Evolutionary conservation across 306 rosid genomes (phyloP), one percentile per base, ranked within the genome.

Genomic region (Dalbergia cochinchinensis): DNA sequence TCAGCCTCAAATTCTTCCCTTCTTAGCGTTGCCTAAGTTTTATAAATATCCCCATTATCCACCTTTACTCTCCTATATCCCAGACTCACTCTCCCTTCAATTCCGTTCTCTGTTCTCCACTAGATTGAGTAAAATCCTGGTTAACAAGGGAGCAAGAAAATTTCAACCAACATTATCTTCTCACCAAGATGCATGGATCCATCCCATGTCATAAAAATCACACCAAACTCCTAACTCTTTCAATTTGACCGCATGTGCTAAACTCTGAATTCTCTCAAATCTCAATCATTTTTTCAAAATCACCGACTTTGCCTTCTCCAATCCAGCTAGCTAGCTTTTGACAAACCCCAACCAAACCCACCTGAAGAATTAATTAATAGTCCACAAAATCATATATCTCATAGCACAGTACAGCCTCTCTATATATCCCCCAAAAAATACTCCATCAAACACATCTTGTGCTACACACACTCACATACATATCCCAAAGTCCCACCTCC

Each of bases 191-290:
- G 41, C 41, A 37, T 69, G 54, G 55, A 79, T 79, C 83, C 54
- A 74, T 75, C 71, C 73, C 83, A 83, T 83, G 71, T 69, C 80
- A 84, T 72, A 81, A 68, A 80, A 69, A 80, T 84, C 82, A 62
- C 53, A 76, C 87, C 87, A 75, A 84, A 84, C 87, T 75, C 42
- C 82, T 63, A 79, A 59, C 74, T 69, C 53, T 69, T 74, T 84
- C 81, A 33, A 14, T 84, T 79, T 79, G 82, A 75, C 84, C 84
- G 63, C 50, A 74, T 53, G 37, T 39, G 12, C 50, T 60, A 50
- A 83, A 65, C 68, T 72, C 73, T 34, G 5, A 71, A 54, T 10
- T 4, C 34, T 72, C 73, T 34, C 4, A 71, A 54, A 3, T 4
- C 34, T 4, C 69, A 35, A 42, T 54, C 55, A 59, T 19, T 62